Conservation (phyloP, 2,329 filamentous ascomycete genomes). For the Celoporthe dispersa region DNA sequence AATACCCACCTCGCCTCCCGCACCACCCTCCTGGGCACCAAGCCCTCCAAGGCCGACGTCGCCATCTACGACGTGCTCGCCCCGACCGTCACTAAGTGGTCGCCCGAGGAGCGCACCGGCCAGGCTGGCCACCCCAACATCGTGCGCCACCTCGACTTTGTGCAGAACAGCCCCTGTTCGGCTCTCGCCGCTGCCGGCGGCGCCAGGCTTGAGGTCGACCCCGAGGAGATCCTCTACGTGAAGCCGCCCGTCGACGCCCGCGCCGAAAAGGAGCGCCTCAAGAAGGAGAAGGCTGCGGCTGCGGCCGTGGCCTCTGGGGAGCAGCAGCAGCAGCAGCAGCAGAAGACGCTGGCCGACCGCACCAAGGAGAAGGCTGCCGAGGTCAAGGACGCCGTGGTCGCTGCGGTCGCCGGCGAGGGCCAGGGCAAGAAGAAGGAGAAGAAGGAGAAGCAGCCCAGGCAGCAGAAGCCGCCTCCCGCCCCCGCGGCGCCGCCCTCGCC, state of each 20-base stretch:
- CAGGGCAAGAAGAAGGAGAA: slow-evolving; percentile 89
- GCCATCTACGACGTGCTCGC: slow-evolving; percentile 80
- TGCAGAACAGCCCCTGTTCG: slow-evolving; percentile 86
- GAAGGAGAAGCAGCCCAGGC: slow-evolving; percentile 85
- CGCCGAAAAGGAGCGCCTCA: slow-evolving; percentile 94
- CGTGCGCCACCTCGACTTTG: slow-evolving; percentile 89
- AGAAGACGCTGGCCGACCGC: slow-evolving; percentile 59
- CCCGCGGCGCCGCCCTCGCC: slow-evolving; percentile 80
- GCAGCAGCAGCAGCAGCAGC: slow-evolving; percentile 42
- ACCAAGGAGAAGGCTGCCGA: slow-evolving; percentile 62
- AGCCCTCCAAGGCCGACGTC: slow-evolving; percentile 86
- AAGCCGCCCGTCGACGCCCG: slow-evolving; percentile 89
- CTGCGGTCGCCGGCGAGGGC: slow-evolving; percentile 42
- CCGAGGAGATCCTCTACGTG: slow-evolving; percentile 80
- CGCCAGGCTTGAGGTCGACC: slow-evolving; percentile 80
- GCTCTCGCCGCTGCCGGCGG: slow-evolving; percentile 68
- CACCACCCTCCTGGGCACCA: slow-evolving; percentile 85
- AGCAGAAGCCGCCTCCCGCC: slow-evolving; percentile 66
- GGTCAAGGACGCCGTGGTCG: slow-evolving; percentile 54
- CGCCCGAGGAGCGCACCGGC: slow-evolving; percentile 83
- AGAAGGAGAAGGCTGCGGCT: slow-evolving; percentile 88
- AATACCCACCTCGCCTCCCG: slow-evolving; percentile 87
- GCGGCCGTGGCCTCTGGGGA: slow-evolving; percentile 60
- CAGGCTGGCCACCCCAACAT: slow-evolving; percentile 89
- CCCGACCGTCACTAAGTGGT: slow-evolving; percentile 78